Evolutionary conservation across 805 yeast genomes (phyloP).

Genomic region (Teunomyces aglyptinius): DNA sequence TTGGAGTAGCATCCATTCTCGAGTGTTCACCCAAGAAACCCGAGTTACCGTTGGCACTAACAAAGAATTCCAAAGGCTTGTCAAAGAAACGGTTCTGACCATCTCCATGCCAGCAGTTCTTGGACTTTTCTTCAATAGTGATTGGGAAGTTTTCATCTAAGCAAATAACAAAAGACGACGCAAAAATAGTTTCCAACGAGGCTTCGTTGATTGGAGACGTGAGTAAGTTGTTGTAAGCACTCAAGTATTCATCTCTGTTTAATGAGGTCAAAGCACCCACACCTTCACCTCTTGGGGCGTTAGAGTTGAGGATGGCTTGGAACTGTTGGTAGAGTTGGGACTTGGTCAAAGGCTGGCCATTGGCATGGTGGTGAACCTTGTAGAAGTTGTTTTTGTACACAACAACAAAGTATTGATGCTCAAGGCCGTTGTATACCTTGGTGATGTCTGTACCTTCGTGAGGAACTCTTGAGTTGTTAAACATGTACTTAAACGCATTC

Average conservation of each 20-base stretch:
- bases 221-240: conserved; percentile 54
- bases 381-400: conserved; percentile 76
- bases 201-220: conserved; percentile 60
- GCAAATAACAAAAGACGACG: conserved; percentile 77
- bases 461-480: conserved; percentile 87
- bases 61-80: conserved; percentile 84
- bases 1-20: conserved; percentile 97
- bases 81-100: conserved; percentile 89
- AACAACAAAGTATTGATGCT: conserved; percentile 69
- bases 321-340: conserved; percentile 58
- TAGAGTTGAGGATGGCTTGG: conserved; percentile 45
- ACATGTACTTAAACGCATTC: conserved; percentile 90
- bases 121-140: conserved; percentile 79
- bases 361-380: conserved; percentile 61
- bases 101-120: conserved; percentile 92
- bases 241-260: conserved; percentile 80
- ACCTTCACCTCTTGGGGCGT: conserved; percentile 47
- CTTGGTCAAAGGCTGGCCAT: conserved; percentile 45
- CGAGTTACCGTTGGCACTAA: conserved; percentile 78
- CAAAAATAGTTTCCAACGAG: conserved; percentile 65
- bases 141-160: conserved; percentile 72
- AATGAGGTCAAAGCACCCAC: conserved; percentile 80
- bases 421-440: conserved; percentile 45
- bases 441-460: conserved; percentile 60
- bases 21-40: conserved; percentile 97